A percentile compares a stretch with the other conserved stretches of the same genome.
Conservation (phyloP, 2,329 filamentous ascomycete genomes). For the Verticillium dahliae region DNA sequence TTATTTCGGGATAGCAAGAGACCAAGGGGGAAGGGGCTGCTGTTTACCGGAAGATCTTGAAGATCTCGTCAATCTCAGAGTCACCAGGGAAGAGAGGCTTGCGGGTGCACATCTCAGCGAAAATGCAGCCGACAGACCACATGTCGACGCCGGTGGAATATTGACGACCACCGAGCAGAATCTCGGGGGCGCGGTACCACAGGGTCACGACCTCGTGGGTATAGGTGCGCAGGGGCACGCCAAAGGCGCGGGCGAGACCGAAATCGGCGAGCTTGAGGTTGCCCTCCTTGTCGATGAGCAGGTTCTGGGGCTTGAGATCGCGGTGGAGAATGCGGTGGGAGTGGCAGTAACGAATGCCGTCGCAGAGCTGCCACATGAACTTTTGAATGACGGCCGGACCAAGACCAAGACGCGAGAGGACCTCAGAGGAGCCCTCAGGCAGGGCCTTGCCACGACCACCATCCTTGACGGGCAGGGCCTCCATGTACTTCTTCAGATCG, state of each 20-base stretch:
- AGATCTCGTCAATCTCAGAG: conserved; percentile 84
- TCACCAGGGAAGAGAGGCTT: conserved; percentile 91
- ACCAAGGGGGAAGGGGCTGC: no score
- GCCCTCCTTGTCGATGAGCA: conserved; percentile 78
- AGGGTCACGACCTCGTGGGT: conserved; percentile 93
- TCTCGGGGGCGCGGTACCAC: conserved; percentile 89
- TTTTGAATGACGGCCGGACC: conserved; percentile 81
- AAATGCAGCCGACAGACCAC: conserved; percentile 93
- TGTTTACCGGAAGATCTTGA: conserved; percentile 79
- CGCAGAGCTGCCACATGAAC: conserved; percentile 84
- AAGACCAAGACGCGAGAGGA: conserved; percentile 62
- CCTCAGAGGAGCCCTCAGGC: conserved; percentile 65
- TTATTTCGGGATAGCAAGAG: background rate
- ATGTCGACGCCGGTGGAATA: conserved; percentile 94
- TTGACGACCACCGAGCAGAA: conserved; percentile 81
- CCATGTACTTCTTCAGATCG: conserved; percentile 95
- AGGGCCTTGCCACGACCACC: conserved; percentile 80
- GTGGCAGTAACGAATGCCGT: conserved; percentile 83
- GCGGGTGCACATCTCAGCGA: conserved; percentile 92
- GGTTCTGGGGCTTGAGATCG: conserved; percentile 85
- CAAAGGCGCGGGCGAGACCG: conserved; percentile 81
- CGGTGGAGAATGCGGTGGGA: conserved; percentile 81
- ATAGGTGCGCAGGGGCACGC: conserved; percentile 84
- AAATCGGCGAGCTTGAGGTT: conserved; percentile 91
- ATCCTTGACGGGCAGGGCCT: conserved; percentile 75